Evolutionary conservation across 1,284 basidiomycete species (phyloP).

Genomic region (Cryptococcus sp.): DNA sequence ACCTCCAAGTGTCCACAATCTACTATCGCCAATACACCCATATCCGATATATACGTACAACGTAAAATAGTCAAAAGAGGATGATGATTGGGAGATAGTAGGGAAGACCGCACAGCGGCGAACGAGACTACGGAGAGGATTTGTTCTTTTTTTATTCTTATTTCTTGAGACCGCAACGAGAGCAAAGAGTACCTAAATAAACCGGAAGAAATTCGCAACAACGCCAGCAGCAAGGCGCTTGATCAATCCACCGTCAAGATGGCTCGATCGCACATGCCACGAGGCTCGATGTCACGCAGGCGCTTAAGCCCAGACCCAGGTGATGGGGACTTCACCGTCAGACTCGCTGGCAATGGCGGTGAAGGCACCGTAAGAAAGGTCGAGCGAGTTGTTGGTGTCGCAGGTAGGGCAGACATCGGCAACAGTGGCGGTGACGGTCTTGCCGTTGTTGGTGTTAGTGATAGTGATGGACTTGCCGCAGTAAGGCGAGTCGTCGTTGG

Average conservation of each 20-base stretch:
- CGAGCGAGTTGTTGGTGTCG: conserved; percentile 62
- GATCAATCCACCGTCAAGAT: conserved; percentile 10
- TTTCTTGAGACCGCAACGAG: background rate
- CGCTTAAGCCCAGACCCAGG: conserved; percentile 53
- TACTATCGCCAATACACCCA: too few relatives aligned
- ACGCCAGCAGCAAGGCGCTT: background rate
- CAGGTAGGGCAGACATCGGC: conserved; percentile 79
- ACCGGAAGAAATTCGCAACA: conserved; percentile 1
- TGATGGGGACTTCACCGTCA: conserved; percentile 65
- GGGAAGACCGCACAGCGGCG: conserved; percentile 3
- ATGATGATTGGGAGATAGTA: background rate
- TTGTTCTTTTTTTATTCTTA: background rate
- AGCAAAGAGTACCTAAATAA: conserved; percentile 10
- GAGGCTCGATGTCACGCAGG: too few relatives aligned
- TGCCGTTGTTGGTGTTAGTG: conserved; percentile 56
- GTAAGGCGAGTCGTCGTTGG: conserved; percentile 20
- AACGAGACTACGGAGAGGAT: background rate
- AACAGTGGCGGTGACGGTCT: conserved; percentile 65
- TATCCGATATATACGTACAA: too few relatives aligned
- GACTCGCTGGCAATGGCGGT: conserved; percentile 59
- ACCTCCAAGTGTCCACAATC: too few relatives aligned
- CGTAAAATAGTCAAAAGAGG: background rate
- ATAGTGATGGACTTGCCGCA: conserved; percentile 40
- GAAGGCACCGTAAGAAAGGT: conserved; percentile 79
- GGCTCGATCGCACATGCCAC: too few relatives aligned